These are phyloP conservation scores for Suillus weaverae DNA, from an alignment of 768 basidiomycete genomes.

Conservation along the genomic window DNA sequence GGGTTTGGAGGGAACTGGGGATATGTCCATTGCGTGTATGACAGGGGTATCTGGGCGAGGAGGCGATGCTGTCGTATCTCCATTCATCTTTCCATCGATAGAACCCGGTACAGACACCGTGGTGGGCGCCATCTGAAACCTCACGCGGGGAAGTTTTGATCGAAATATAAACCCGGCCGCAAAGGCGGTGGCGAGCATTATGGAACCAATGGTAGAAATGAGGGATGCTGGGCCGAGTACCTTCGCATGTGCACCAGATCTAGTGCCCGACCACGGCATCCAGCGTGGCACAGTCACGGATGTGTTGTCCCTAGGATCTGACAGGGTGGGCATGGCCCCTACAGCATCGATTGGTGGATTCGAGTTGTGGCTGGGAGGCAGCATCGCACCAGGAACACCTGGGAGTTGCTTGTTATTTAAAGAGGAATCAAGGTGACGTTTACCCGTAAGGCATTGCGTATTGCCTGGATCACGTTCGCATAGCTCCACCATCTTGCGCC, in stretches of 20 bases:
- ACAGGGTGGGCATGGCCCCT: slow-evolving; percentile 17
- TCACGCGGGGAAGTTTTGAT: slow-evolving; percentile 17
- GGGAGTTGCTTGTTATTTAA: slow-evolving; percentile 62
- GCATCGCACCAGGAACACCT: slow-evolving; percentile 45
- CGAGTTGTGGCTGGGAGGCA: slow-evolving; percentile 24
- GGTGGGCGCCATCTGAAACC: slow-evolving; percentile 13
- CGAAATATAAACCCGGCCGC: slow-evolving; percentile 28
- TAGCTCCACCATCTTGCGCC: slow-evolving; percentile 42
- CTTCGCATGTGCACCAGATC: not conserved
- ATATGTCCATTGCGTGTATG: not conserved
- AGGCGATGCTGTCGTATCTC: not conserved
- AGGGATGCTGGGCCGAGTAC: slow-evolving; percentile 16
- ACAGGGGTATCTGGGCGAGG: slow-evolving; percentile 8
- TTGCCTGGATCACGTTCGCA: slow-evolving; percentile 44
- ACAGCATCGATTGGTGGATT: slow-evolving; percentile 13
- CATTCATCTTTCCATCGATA: slow-evolving; percentile 4
- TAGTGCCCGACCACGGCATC: slow-evolving; percentile 14
- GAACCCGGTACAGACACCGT: not conserved
- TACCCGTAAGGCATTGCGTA: slow-evolving; percentile 62
- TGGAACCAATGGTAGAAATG: slow-evolving; percentile 20
- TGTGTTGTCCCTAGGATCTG: slow-evolving; percentile 18
- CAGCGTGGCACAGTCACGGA: slow-evolving; percentile 16
- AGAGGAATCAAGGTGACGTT: slow-evolving; percentile 49
- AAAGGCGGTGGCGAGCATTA: slow-evolving; percentile 24
- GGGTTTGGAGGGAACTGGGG: slow-evolving; percentile 1